Conservation (phyloP, 164 flowering plant genomes). For the Umbilicus rupestris region DNA sequence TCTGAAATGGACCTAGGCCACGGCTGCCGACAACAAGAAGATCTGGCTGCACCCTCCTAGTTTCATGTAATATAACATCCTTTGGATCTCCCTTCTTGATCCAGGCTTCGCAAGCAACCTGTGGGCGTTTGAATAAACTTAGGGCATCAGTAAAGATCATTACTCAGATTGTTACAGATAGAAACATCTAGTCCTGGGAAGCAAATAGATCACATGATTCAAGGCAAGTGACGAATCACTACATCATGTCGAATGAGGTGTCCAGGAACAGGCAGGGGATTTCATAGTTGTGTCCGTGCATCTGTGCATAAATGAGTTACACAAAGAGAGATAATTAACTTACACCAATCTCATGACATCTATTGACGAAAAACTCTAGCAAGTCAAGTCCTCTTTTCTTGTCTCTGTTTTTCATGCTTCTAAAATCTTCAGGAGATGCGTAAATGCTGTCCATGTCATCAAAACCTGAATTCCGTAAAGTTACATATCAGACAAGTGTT, state of each 20-base stretch:
- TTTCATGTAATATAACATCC: slow-evolving; percentile 81
- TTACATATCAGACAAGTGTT: not conserved
- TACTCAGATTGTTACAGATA: not conserved
- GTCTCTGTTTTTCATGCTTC: slow-evolving; percentile 38
- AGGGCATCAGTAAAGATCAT: not conserved
- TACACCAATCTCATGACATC: slow-evolving; percentile 78
- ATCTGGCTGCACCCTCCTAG: slow-evolving; percentile 64
- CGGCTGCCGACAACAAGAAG: slow-evolving; percentile 83
- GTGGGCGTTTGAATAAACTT: slow-evolving; percentile 5
- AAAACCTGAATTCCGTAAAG: slow-evolving; percentile 37
- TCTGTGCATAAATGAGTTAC: not conserved
- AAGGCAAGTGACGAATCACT: too few species aligned
- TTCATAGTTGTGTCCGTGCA: not conserved
- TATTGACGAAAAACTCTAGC: slow-evolving; percentile 66
- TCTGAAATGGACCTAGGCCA: slow-evolving; percentile 93
- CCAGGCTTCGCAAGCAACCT: slow-evolving; percentile 92
- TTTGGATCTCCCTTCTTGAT: slow-evolving; percentile 80
- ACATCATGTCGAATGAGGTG: not conserved
- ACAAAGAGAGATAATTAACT: not conserved
- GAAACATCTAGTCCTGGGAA: not conserved
- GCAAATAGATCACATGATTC: too few species aligned
- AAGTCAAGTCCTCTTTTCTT: slow-evolving; percentile 69
- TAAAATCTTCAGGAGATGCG: slow-evolving; percentile 86
- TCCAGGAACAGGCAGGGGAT: not conserved
- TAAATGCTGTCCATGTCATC: slow-evolving; percentile 80